These are phyloP conservation scores for Phytopythium litorale DNA, from an alignment of 352 stramenopile genomes.

Conservation along the genomic window DNA sequence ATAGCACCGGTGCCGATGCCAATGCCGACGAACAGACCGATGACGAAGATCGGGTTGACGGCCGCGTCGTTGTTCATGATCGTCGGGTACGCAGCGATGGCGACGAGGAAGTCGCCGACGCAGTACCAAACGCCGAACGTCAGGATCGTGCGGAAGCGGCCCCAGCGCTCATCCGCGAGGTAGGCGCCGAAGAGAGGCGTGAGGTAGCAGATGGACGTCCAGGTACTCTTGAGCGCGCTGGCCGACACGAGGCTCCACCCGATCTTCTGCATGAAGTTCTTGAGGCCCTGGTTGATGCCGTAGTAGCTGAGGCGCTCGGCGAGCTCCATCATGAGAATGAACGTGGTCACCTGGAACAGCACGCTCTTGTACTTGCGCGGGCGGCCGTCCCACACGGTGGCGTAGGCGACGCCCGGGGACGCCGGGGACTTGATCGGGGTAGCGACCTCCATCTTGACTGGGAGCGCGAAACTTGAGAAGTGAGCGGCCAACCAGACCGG, in stretches of 20 bases:
- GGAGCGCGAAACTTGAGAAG: neutral
- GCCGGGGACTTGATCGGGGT: conserved; percentile 24
- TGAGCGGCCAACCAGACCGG: neutral
- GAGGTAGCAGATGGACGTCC: conserved; percentile 63
- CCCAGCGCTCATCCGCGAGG: conserved; percentile 59
- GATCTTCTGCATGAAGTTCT: conserved; percentile 63
- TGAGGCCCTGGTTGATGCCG: conserved; percentile 49
- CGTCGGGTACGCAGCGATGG: conserved; percentile 38
- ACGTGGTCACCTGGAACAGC: conserved; percentile 51
- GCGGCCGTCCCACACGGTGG: conserved; percentile 37
- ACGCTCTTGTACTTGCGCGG: conserved; percentile 59
- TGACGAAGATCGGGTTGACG: conserved; percentile 50
- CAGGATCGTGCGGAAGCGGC: conserved; percentile 53
- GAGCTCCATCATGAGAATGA: conserved; percentile 67
- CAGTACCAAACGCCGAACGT: conserved; percentile 53
- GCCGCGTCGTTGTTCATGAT: conserved; percentile 27
- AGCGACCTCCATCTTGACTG: conserved; percentile 2
- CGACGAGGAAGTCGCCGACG: conserved; percentile 48
- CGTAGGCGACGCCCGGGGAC: conserved; percentile 17
- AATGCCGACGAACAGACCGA: conserved; percentile 51
- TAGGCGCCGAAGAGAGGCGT: conserved; percentile 60
- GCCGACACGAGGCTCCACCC: conserved; percentile 54
- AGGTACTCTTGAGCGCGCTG: conserved; percentile 58
- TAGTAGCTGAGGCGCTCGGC: conserved; percentile 58
- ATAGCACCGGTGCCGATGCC: conserved; percentile 39